phyloP scores from a whole-genome alignment of 768 basidiomycete species.

The Clitopilus passeckerianus region DNA sequence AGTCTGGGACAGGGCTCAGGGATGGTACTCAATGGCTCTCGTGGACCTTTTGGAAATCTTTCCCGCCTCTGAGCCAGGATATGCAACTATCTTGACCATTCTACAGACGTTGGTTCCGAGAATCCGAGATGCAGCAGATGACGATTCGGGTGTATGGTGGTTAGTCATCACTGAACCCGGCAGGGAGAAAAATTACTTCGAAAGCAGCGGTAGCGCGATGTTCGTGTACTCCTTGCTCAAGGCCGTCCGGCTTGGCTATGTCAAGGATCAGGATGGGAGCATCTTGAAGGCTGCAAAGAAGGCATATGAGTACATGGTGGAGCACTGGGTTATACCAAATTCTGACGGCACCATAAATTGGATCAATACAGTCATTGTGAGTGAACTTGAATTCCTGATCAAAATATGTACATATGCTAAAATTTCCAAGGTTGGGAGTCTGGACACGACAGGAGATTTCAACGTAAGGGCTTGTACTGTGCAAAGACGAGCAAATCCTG shows the following conservation, averaged over 20 bases:
- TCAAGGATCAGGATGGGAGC: constrained; percentile 31
- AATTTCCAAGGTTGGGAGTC: constrained; percentile 31
- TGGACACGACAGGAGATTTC: constrained; percentile 31
- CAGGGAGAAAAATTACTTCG: constrained; percentile 41
- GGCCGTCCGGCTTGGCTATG: constrained; percentile 35
- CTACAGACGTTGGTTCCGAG: constrained; percentile 28
- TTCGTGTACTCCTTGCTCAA: constrained; percentile 42
- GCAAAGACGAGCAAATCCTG: background rate
- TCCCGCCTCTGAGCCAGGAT: constrained; percentile 23
- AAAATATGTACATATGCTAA: too few relatives aligned
- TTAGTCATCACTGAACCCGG: constrained; percentile 44
- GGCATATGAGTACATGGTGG: constrained; percentile 35
- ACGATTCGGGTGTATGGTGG: constrained; percentile 41
- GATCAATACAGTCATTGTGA: constrained; percentile 38
- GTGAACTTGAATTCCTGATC: constrained; percentile 7
- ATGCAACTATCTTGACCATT: constrained; percentile 22
- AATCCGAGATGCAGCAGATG: constrained; percentile 33
- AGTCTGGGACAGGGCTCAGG: constrained; percentile 45
- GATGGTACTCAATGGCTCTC: constrained; percentile 46
- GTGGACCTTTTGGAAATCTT: constrained; percentile 39
- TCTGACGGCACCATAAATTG: constrained; percentile 40
- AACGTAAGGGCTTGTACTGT: constrained; percentile 18
- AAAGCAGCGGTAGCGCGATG: constrained; percentile 42
- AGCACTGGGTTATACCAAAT: constrained; percentile 35
- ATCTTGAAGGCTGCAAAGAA: constrained; percentile 30